Base-by-base conservation (phyloP, 2,329 filamentous ascomycete species). In the Botrytis porri region DNA sequence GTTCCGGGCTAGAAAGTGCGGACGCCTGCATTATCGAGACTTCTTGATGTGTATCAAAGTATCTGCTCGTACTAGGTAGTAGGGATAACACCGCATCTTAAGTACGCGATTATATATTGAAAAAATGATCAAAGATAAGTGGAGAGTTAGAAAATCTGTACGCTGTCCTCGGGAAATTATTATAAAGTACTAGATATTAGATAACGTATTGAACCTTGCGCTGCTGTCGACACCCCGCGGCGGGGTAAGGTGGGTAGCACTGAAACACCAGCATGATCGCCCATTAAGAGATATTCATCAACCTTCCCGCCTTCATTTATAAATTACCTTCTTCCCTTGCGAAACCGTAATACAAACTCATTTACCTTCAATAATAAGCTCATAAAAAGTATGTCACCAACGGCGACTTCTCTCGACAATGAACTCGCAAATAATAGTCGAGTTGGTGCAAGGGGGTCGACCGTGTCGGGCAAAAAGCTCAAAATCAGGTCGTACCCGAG, bases 361-460 rank as follows among this genome's bases (percentile, higher is more conserved):
- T n/a, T 25, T 29, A 9, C 29, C 7, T 10, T 29, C 20, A 37
- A 43, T 8, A 43, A n/a, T 29, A 20, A 29, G 14, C 18, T 32
- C 14, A 29, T 16, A 22, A 45, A 25, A 63, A 70, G 9, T 59
- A 83, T 83, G 82, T 80, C 83, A 22, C 83, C 82, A 25, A 74
- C 79, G 48, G 82, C 82, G 67, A 82, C 81, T 37, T 80, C 80
- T 12, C 78, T 81, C 37, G 75, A 76, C 61, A 75, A 76, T 45
- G 48, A 61, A n/a, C 14, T 29, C 16, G 83, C 85, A 66, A 80
- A 80, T 22, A 78, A 76, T 22, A 80, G 80, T 43, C 86, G 86
- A 77, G 82, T 81, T 1, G 82, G 85, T 7, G 83, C 83, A 43
- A 84, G 86, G 65, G 85, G 85, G 7, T 83, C 82, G 74, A 86